phyloP scores from a whole-genome alignment of 768 basidiomycete genomes.

The Kwoniella newhampshirensis region DNA sequence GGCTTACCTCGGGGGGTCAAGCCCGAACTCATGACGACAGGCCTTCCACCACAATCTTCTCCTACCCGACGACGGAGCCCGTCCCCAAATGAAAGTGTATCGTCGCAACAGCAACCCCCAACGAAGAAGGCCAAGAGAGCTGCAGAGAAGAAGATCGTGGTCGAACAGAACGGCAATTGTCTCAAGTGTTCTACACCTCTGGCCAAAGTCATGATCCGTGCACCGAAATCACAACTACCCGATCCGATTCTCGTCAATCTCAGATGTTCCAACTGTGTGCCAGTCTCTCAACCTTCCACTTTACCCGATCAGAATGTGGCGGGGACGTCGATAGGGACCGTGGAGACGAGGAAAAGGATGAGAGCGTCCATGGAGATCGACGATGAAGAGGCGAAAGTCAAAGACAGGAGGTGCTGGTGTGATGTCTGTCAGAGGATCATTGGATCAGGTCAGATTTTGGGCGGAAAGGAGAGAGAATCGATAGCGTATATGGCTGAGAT shows the following conservation, averaged over 20 bases:
- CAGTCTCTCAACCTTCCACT: constrained; percentile 19
- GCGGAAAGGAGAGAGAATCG: constrained; percentile 23
- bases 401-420: constrained; percentile 35
- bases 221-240: constrained; percentile 34
- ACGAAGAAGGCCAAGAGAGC: constrained; percentile 24
- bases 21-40: background rate
- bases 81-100: constrained; percentile 2
- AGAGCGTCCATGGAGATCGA: constrained; percentile 37
- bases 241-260: constrained; percentile 23
- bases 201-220: constrained; percentile 37
- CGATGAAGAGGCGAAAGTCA: constrained; percentile 31
- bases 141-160: constrained; percentile 33
- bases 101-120: constrained; percentile 3
- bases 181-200: constrained; percentile 22
- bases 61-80: constrained; percentile 8
- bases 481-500: constrained; percentile 38
- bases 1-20: background rate
- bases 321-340: constrained; percentile 28
- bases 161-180: constrained; percentile 29
- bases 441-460: constrained; percentile 31
- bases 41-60: constrained; percentile 8
- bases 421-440: constrained; percentile 50
- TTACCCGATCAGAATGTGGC: constrained; percentile 14
- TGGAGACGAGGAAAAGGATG: constrained; percentile 42
- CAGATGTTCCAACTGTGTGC: constrained; percentile 30